Evolutionary conservation across 805 yeast species (phyloP).

Genomic region (Kuraishia floccosa): DNA sequence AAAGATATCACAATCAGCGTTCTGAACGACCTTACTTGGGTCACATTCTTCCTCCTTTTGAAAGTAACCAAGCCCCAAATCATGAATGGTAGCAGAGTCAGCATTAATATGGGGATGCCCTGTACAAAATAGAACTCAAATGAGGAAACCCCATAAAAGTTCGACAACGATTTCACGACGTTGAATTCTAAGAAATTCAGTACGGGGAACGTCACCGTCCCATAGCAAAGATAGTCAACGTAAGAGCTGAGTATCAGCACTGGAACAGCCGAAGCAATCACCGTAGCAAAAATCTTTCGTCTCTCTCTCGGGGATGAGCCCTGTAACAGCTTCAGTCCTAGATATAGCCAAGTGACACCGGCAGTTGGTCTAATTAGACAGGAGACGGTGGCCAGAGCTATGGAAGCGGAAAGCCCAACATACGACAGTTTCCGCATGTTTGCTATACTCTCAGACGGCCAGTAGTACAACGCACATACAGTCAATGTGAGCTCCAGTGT

Average conservation of each 20-base stretch:
- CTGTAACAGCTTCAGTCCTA: slow-evolving; percentile 28
- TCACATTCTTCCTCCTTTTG: too few relatives aligned
- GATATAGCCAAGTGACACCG: slow-evolving; percentile 58
- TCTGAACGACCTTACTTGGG: not conserved
- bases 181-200: slow-evolving; percentile 69
- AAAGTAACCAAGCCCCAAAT: slow-evolving; percentile 24
- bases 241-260: slow-evolving; percentile 24
- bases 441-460: slow-evolving; percentile 34
- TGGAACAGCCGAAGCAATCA: slow-evolving; percentile 7
- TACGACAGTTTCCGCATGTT: slow-evolving; percentile 3
- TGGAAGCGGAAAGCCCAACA: slow-evolving; percentile 19
- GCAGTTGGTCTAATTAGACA: slow-evolving; percentile 82
- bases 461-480: slow-evolving; percentile 48
- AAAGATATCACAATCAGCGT: slow-evolving; percentile 16
- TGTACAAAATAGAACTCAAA: slow-evolving; percentile 79
- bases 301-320: too few relatives aligned
- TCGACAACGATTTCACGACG: slow-evolving; percentile 57
- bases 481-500: slow-evolving; percentile 69
- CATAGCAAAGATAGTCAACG: slow-evolving; percentile 55
- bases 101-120: slow-evolving; percentile 67
- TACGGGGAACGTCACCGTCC: slow-evolving; percentile 45
- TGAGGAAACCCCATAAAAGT: slow-evolving; percentile 78
- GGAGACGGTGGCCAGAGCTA: slow-evolving; percentile 44
- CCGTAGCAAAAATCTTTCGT: slow-evolving; percentile 1
- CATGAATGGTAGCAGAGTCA: slow-evolving; percentile 56